phyloP scores from a whole-genome alignment of 805 yeast genomes.

The Komagataella populi region DNA sequence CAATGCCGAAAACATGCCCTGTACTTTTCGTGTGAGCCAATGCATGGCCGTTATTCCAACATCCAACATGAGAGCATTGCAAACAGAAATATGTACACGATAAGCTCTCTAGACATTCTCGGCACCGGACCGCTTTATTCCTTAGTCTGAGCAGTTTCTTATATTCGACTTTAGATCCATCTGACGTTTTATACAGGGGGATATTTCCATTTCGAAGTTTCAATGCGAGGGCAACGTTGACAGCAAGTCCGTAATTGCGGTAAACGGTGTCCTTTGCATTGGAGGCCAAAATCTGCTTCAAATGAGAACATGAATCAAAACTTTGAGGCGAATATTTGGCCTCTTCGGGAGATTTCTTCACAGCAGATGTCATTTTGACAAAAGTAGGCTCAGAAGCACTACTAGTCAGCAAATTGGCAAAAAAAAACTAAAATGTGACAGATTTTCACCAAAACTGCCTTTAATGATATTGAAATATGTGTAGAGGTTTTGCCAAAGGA shows the following conservation, averaged over 20 bases:
- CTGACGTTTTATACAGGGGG: slow-evolving; percentile 14
- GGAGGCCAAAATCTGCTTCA: slow-evolving; percentile 31
- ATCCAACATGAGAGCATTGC: slow-evolving; percentile 70
- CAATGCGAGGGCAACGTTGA: slow-evolving; percentile 25
- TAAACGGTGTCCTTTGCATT: slow-evolving; percentile 34
- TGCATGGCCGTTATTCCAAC: slow-evolving; percentile 38
- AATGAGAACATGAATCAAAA: slow-evolving; percentile 35
- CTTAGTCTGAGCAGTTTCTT: slow-evolving; percentile 25
- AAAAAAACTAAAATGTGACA: background rate
- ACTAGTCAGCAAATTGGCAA: background rate
- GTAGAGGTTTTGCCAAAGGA: background rate
- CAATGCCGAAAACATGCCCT: slow-evolving; percentile 53
- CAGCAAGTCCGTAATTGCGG: slow-evolving; percentile 36
- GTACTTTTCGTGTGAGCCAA: slow-evolving; percentile 27
- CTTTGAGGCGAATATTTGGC: background rate
- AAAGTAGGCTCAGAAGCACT: background rate
- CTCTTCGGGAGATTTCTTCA: background rate
- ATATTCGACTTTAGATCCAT: slow-evolving; percentile 24
- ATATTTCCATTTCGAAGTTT: slow-evolving; percentile 7
- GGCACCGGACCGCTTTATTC: slow-evolving; percentile 32
- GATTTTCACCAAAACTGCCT: background rate
- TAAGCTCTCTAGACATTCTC: slow-evolving; percentile 29
- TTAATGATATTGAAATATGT: background rate
- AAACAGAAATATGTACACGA: slow-evolving; percentile 47
- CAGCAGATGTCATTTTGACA: background rate